A percentile compares a stretch with the other conserved stretches of the same genome.
Evolutionary conservation across 1,284 basidiomycete species (phyloP).

Genomic region (Pholiota adiposa): DNA sequence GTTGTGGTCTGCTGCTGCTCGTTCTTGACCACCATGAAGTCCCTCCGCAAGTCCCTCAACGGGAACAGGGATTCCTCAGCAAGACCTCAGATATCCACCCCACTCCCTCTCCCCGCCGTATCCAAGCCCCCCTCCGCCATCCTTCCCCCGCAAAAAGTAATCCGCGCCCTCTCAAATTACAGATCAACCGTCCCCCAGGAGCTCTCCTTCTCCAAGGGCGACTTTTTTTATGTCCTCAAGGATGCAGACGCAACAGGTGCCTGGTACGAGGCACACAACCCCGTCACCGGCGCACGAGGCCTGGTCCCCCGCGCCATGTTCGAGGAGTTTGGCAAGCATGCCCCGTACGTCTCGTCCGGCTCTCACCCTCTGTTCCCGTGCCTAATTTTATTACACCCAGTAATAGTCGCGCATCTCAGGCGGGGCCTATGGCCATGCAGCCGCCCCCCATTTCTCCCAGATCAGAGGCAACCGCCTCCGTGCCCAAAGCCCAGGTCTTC

Average conservation of each 20-base stretch:
- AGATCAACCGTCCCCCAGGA: slow-evolving; percentile 81
- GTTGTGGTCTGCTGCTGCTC: slow-evolving; percentile 6
- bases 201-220: slow-evolving; percentile 91
- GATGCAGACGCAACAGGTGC: slow-evolving; percentile 62
- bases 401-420: slow-evolving; percentile 49
- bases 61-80: slow-evolving; percentile 60
- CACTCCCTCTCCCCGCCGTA: slow-evolving; percentile 63
- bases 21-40: slow-evolving; percentile 65
- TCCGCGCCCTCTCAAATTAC: slow-evolving; percentile 81
- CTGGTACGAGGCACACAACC: slow-evolving; percentile 92
- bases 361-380: slow-evolving; percentile 8
- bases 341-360: slow-evolving; percentile 51
- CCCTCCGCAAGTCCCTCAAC: slow-evolving; percentile 84
- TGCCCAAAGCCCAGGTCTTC: slow-evolving; percentile 64
- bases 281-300: slow-evolving; percentile 89
- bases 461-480: slow-evolving; percentile 32
- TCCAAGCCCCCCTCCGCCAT: slow-evolving; percentile 73
- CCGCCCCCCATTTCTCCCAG: slow-evolving; percentile 25
- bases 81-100: slow-evolving; percentile 71
- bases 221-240: slow-evolving; percentile 95
- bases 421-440: slow-evolving; percentile 22
- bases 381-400: slow-evolving; percentile 9
- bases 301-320: slow-evolving; percentile 87
- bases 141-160: slow-evolving; percentile 93
- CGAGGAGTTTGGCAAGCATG: slow-evolving; percentile 85